These are phyloP conservation scores for Teratosphaeria nubilosa DNA, from an alignment of 2,329 filamentous ascomycete species.

Conservation along the genomic window DNA sequence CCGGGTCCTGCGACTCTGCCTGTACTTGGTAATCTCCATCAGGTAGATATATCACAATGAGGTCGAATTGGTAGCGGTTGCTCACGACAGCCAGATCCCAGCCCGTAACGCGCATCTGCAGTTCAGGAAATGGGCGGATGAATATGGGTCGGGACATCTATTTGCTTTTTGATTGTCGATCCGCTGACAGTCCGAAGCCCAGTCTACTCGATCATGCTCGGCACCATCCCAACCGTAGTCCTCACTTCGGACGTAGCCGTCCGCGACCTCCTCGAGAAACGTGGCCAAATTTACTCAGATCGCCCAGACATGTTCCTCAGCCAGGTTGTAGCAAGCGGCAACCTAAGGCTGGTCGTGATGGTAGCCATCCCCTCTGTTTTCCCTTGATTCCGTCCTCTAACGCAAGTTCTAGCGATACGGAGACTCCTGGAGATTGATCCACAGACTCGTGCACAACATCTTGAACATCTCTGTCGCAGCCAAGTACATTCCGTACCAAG, in stretches of 20 bases:
- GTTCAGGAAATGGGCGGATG: constrained; percentile 42
- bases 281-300: background rate
- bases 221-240: constrained; percentile 21
- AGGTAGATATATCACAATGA: constrained; percentile 3
- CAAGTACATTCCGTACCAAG: constrained; percentile 45
- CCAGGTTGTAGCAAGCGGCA: background rate
- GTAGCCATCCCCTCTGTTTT: background rate
- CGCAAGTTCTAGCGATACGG: background rate
- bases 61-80: constrained; percentile 3
- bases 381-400: background rate
- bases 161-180: background rate
- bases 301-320: background rate
- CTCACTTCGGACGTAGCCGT: background rate
- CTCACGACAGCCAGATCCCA: constrained; percentile 28
- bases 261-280: background rate
- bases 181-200: constrained; percentile 15
- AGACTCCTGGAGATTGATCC: constrained; percentile 16
- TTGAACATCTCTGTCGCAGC: constrained; percentile 37
- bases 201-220: constrained; percentile 42
- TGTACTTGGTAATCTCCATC: constrained; percentile 19
- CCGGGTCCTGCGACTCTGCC: constrained; percentile 20
- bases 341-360: background rate
- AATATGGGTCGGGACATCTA: constrained; percentile 28
- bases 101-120: constrained; percentile 33
- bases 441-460: constrained; percentile 35